Evolutionary conservation across 2,329 filamentous ascomycete genomes (phyloP).

Genomic region (Escovopsis weberi): DNA sequence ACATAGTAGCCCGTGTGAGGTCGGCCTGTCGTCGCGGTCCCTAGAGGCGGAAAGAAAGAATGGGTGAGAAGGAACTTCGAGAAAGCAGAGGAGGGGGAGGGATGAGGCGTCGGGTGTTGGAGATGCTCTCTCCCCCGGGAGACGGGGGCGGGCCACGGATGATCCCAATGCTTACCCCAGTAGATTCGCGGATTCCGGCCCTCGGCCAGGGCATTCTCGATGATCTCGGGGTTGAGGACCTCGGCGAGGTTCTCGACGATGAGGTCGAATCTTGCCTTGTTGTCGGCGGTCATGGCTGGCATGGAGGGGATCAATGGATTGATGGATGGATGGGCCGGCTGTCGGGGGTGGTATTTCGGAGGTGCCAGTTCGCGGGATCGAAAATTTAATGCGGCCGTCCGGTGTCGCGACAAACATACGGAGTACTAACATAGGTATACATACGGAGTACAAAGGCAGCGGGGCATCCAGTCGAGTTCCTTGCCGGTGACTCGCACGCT

Average conservation of each 20-base stretch:
- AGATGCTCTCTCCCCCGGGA: no score
- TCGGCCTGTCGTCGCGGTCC: constrained; percentile 71
- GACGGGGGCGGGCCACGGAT: no score
- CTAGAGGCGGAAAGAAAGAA: constrained; percentile 18
- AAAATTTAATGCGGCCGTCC: no score
- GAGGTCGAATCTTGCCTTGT: constrained; percentile 52
- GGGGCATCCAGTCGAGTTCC: no score
- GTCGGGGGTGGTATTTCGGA: no score
- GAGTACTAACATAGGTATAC: no score
- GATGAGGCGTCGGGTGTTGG: not conserved
- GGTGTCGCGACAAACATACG: no score
- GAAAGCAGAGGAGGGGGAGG: not conserved
- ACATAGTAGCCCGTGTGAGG: constrained; percentile 87
- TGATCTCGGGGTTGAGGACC: constrained; percentile 70
- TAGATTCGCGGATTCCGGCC: constrained; percentile 65
- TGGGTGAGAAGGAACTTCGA: not conserved
- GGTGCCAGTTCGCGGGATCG: no score
- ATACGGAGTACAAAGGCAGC: no score
- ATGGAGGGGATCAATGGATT: not conserved
- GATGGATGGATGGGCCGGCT: no score
- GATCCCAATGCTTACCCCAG: constrained; percentile 44
- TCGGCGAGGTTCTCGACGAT: constrained; percentile 73
- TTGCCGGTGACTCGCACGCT: no score
- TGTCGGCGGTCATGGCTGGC: constrained; percentile 10
- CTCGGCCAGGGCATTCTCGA: constrained; percentile 56